Base-by-base conservation (phyloP, 176 grass and related monocot species). In the sorghum (Sorghum bicolor) region DNA sequence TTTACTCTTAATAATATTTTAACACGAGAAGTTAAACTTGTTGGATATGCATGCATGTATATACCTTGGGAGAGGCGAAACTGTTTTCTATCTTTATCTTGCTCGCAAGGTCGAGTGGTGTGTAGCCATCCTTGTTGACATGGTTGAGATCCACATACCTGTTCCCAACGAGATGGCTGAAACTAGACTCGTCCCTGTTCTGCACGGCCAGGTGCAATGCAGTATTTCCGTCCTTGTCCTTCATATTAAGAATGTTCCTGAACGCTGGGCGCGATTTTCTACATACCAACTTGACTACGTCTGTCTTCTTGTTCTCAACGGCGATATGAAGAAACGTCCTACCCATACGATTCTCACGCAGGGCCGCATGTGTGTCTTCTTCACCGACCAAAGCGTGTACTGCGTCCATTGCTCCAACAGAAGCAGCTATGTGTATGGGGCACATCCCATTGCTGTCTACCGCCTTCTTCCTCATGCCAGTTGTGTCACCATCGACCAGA, bases 291-390 rank as follows among this genome's bases (percentile, higher is more conserved):
- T 34, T 4, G 9, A 80, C 77, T 15, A 80, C 17, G 0, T 67
- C 3, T 8, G 25, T 45, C 24, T 13, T 48, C 17, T 1, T 45
- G 19, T 80, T 67, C 40, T 12, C 16, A n/a, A 80, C 41, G 26
- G 62, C 77, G 28, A 80, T 40, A 67, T 80, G 77, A 32, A 80
- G 77, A 80, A 80, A 80, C 0, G 77, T 67, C 6, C 28, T 10
- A 15, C 26, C 40, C 0, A 34, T 33, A 0, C 0, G 0, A 11
- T 15, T 44, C 2, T 80, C 62, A 17, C 45, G 44, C 0, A 41
- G 33, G 0, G 2, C 14, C 4, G 45, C 4, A 32, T 1, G 3
- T 32, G 31, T 1, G 31, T 32, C 31, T 32, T 32, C 31, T 6
- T 48, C 47, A 31, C 20, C 15, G 5, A 45, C 17, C 40, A 80